Evolutionary conservation across 805 yeast genomes (phyloP).

Genomic region (Zygoascus biomembranicola): DNA sequence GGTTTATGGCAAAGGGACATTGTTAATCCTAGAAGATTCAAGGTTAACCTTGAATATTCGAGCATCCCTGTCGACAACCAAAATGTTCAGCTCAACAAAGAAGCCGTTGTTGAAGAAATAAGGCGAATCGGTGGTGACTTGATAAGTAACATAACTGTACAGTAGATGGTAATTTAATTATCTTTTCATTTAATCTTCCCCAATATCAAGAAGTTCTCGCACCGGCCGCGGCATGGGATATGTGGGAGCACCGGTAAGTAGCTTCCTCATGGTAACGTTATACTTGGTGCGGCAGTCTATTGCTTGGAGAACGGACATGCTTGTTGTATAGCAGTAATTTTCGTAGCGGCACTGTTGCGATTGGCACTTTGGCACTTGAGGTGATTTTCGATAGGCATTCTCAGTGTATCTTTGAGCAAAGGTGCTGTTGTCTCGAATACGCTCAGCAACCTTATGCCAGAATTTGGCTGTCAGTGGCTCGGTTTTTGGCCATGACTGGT

Average conservation of each 20-base stretch:
- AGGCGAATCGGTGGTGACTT: slow-evolving; percentile 33
- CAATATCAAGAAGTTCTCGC: slow-evolving; percentile 9
- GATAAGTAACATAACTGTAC: slow-evolving; percentile 17
- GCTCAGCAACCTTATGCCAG: slow-evolving; percentile 47
- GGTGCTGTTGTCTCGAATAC: slow-evolving; percentile 35
- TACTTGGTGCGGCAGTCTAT: slow-evolving; percentile 14
- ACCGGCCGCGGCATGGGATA: slow-evolving; percentile 25
- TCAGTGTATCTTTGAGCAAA: slow-evolving; percentile 44
- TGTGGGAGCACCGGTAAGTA: slow-evolving; percentile 16
- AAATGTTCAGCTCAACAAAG: slow-evolving; percentile 57
- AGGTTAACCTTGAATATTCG: slow-evolving; percentile 70
- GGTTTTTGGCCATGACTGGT: slow-evolving; percentile 42
- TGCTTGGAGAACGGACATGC: slow-evolving; percentile 25
- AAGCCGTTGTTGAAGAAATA: slow-evolving; percentile 68
- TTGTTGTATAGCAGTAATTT: slow-evolving; percentile 35
- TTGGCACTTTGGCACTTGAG: slow-evolving; percentile 43
- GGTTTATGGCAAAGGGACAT: slow-evolving; percentile 74
- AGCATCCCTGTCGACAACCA: slow-evolving; percentile 48
- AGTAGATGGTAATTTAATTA: slow-evolving; percentile 1
- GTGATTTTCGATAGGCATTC: slow-evolving; percentile 46
- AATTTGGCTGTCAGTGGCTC: slow-evolving; percentile 60
- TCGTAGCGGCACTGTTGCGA: slow-evolving; percentile 28
- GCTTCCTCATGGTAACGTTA: slow-evolving; percentile 1
- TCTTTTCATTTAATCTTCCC: slow-evolving; percentile 1
- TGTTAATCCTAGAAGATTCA: slow-evolving; percentile 55